These are phyloP conservation scores for Hydnum rufescens DNA, from an alignment of 768 basidiomycete genomes.

Conservation along the genomic window DNA sequence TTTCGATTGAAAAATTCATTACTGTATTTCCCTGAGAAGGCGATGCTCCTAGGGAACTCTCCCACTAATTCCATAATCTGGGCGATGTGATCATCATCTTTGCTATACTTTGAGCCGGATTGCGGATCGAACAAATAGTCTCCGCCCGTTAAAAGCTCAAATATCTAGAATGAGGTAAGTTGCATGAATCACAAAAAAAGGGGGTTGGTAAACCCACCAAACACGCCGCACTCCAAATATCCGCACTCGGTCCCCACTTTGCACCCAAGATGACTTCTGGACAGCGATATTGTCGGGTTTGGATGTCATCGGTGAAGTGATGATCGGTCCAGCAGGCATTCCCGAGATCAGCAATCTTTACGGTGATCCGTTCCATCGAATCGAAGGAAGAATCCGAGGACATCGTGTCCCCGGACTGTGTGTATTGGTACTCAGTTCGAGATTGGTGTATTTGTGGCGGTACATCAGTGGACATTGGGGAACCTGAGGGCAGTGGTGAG, in stretches of 20 bases:
- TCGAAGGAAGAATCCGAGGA: constrained; percentile 8
- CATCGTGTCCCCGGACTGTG: not conserved
- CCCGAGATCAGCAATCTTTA: constrained; percentile 96
- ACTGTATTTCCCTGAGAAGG: constrained; percentile 81
- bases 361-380: constrained; percentile 57
- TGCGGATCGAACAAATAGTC: constrained; percentile 98
- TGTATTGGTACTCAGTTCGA: not conserved
- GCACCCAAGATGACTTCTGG: constrained; percentile 95
- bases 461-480: constrained; percentile 14
- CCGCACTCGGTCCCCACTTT: constrained; percentile 88
- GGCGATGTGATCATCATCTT: constrained; percentile 93
- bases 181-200: not conserved
- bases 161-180: constrained; percentile 33
- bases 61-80: constrained; percentile 95
- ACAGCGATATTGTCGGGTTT: constrained; percentile 92
- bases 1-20: constrained; percentile 92
- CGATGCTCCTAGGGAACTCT: constrained; percentile 65
- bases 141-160: constrained; percentile 89
- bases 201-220: not conserved
- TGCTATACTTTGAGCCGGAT: constrained; percentile 83
- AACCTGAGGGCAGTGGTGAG: not conserved
- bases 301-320: constrained; percentile 96
- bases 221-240: constrained; percentile 87
- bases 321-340: constrained; percentile 60
- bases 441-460: constrained; percentile 9